A percentile compares a stretch with the other conserved stretches of the same genome.
phyloP scores from a whole-genome alignment of 805 yeast species.

The Pichia scutulata region DNA sequence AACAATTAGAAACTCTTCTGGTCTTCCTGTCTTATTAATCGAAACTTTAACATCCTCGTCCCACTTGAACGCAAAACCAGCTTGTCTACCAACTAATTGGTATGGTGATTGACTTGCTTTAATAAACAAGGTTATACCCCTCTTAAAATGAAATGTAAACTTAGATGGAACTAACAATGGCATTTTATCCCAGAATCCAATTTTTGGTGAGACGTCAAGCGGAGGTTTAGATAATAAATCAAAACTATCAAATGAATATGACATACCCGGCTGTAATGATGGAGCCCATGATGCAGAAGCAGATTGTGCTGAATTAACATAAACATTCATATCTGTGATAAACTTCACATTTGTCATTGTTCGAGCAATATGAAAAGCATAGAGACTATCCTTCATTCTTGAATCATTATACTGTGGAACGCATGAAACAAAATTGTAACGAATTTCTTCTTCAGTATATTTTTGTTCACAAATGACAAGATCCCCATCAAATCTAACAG shows the following conservation, averaged over 20 bases:
- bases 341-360: slow-evolving; percentile 58
- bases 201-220: slow-evolving; percentile 50
- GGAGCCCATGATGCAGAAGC: slow-evolving; percentile 58
- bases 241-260: slow-evolving; percentile 54
- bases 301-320: slow-evolving; percentile 38
- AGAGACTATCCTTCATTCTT: slow-evolving; percentile 36
- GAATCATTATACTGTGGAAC: slow-evolving; percentile 28
- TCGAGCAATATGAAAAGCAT: slow-evolving; percentile 50
- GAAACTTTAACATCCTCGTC: slow-evolving; percentile 42
- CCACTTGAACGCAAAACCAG: slow-evolving; percentile 65
- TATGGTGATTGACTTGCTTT: slow-evolving; percentile 57
- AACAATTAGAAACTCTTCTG: slow-evolving; percentile 44
- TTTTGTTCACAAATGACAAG: slow-evolving; percentile 53
- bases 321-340: slow-evolving; percentile 40
- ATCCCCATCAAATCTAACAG: slow-evolving; percentile 36
- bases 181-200: slow-evolving; percentile 70
- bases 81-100: slow-evolving; percentile 44
- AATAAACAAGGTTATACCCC: slow-evolving; percentile 54
- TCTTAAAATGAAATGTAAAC: slow-evolving; percentile 37
- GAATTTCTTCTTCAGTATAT: slow-evolving; percentile 40
- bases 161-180: slow-evolving; percentile 48
- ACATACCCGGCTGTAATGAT: slow-evolving; percentile 52
- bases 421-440: slow-evolving; percentile 44
- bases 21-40: slow-evolving; percentile 42
- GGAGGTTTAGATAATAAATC: slow-evolving; percentile 67